phyloP scores from a whole-genome alignment of 176 grass and related monocot species.

The Microstegium vimineum region DNA sequence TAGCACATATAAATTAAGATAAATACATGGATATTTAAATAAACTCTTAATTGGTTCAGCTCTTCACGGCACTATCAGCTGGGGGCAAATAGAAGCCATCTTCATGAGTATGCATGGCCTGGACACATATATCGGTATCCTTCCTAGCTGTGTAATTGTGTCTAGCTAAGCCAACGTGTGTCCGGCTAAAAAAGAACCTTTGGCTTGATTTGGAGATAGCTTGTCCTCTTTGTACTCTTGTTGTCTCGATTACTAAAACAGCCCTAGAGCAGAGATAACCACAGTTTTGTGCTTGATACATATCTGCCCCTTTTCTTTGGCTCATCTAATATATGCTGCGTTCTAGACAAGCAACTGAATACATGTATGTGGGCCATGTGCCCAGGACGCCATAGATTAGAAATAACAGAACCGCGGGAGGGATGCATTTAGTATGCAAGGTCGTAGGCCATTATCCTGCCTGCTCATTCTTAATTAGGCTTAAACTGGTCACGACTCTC shows the following conservation, averaged over 20 bases:
- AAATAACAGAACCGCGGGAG: not conserved
- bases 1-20: too few relatives aligned
- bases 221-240: not conserved
- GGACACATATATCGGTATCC: not conserved
- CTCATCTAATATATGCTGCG: not conserved
- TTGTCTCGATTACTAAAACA: constrained; percentile 1
- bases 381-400: not conserved
- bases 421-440: constrained; percentile 1
- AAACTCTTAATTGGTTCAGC: not conserved
- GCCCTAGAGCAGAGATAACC: not conserved
- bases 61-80: not conserved
- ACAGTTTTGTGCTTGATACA: not conserved
- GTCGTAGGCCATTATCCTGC: not conserved
- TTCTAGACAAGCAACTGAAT: not conserved
- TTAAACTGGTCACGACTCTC: constrained; percentile 7
- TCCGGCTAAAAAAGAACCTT: not conserved
- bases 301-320: not conserved
- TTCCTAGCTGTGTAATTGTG: not conserved
- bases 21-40: too few relatives aligned
- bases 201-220: constrained; percentile 7
- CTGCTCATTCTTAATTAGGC: constrained; percentile 1
- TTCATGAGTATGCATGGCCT: not conserved
- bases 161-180: not conserved
- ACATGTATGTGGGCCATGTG: not conserved
- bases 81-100: not conserved